Conservation (phyloP, 2,329 filamentous ascomycete species). For the Cladorrhinum sp. region DNA sequence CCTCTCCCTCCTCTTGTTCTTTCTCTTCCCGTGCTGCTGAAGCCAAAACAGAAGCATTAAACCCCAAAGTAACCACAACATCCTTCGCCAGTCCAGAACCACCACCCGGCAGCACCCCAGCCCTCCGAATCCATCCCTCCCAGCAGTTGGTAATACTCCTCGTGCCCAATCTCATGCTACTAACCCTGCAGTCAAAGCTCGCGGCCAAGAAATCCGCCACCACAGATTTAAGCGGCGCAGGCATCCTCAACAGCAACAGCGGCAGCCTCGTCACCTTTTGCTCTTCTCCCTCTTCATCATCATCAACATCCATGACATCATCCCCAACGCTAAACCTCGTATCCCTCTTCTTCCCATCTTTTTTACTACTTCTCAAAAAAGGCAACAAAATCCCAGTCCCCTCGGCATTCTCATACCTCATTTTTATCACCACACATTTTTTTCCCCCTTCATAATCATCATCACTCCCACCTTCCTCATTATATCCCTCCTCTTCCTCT, state of each 20-base stretch:
- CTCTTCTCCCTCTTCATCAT: neutral
- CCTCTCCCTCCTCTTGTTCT: neutral
- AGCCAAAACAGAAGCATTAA: conserved; percentile 37
- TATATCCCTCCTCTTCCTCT: conserved; percentile 1
- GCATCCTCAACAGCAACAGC: conserved; percentile 55
- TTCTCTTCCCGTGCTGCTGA: neutral
- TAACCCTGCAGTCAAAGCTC: conserved; percentile 57
- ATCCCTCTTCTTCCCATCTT: neutral
- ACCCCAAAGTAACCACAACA: conserved; percentile 50
- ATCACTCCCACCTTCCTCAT: conserved; percentile 4
- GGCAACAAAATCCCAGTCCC: conserved; percentile 53
- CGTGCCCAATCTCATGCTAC: conserved; percentile 48
- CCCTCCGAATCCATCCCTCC: conserved; percentile 48
- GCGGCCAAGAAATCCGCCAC: conserved; percentile 50
- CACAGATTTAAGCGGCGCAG: conserved; percentile 47
- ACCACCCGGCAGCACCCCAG: conserved; percentile 26
- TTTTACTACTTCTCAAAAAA: conserved; percentile 15
- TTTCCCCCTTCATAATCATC: conserved; percentile 26
- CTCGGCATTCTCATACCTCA: conserved; percentile 52
- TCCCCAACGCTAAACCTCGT: conserved; percentile 9
- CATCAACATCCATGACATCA: conserved; percentile 6
- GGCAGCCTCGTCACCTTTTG: conserved; percentile 47
- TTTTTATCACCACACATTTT: conserved; percentile 43
- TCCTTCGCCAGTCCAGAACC: conserved; percentile 42
- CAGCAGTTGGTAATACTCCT: conserved; percentile 47